Base-by-base conservation (phyloP, 148 eudicot species). In the Dianthus caryophyllus region DNA sequence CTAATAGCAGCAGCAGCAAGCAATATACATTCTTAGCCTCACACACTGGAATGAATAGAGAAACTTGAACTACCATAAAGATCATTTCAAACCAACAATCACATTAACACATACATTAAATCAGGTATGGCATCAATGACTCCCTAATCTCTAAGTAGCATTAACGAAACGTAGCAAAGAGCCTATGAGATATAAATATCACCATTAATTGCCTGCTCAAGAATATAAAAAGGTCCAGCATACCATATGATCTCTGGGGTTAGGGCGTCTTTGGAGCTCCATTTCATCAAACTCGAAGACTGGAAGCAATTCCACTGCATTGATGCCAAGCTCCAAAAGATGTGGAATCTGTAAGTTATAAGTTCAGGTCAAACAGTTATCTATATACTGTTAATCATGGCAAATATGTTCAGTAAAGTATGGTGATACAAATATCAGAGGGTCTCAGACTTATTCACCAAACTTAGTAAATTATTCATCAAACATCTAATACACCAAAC, bases 211-310 rank as follows among this genome's bases (percentile, higher is more conserved):
- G 39, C 17, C 60, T 16, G 26, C 17, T 17, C 1, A 51, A 55
- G 39, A 53, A 22, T 62, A 43, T 22, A 62, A 27, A 56, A 44
- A 36, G 13, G 53, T 61, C 47, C 43, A 71, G 39, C 70, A 72
- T 78, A 95, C 99, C 99, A 95, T 66, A 81, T 90, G 99, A 77
- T 90, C 99, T 77, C 99, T 84, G 30, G 91, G 87, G 73, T 95
- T 90, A 33, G 85, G 86, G 36, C 81, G 83, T 82, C 99, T 84
- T 76, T 95, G 97, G 58, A 90, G 74, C 83, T 95, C 99, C 84
- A 95, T 82, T 75, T 95, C 99, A 79, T 95, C 99, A 65, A 86
- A 95, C 82, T 95, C 99, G 78, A 95, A 95, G 74, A 95, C 84
- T 44, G 99, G 99, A 57, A 88, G 84, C 83, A 95, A 81, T 66